A percentile compares a stretch with the other conserved stretches of the same genome.
Evolutionary conservation across 2,329 filamentous ascomycete genomes (phyloP).

Genomic region (Alternaria triticimaculans): DNA sequence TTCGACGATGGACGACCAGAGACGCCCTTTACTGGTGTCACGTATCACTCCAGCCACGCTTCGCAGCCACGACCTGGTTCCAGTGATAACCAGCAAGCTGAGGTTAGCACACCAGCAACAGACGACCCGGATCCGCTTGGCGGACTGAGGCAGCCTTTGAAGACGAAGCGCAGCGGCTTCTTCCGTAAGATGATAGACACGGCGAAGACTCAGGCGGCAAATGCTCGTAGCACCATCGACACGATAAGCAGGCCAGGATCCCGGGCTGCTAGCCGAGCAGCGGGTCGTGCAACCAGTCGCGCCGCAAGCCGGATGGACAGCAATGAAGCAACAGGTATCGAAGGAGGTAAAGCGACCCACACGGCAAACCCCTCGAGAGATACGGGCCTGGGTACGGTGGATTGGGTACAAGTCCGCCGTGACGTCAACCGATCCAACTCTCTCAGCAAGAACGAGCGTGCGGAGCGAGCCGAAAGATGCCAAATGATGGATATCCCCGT

Average conservation of each 20-base stretch:
- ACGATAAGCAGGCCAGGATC: constrained; percentile 57
- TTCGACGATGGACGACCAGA: constrained; percentile 55
- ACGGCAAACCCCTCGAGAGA: constrained; percentile 64
- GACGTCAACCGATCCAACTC: constrained; percentile 97
- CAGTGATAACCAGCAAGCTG: constrained; percentile 49
- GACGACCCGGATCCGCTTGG: constrained; percentile 75
- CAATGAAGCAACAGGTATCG: constrained; percentile 61
- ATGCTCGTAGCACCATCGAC: constrained; percentile 83
- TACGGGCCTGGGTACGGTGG: constrained; percentile 72
- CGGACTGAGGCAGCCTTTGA: constrained; percentile 74
- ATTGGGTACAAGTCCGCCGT: constrained; percentile 97
- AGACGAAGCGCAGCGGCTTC: constrained; percentile 79
- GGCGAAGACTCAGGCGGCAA: constrained; percentile 92
- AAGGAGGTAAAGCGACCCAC: constrained; percentile 53
- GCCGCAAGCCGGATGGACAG: constrained; percentile 40
- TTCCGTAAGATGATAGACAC: constrained; percentile 96
- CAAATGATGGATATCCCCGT: constrained; percentile 93
- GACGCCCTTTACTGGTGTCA: constrained; percentile 74
- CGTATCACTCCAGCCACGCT: constrained; percentile 88
- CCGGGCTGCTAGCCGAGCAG: constrained; percentile 47
- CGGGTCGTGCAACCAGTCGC: constrained; percentile 49
- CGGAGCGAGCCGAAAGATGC: constrained; percentile 85
- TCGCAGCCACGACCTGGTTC: constrained; percentile 58
- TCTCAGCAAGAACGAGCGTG: constrained; percentile 83
- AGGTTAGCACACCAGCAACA: constrained; percentile 64